Evolutionary conservation across 371 early-diverging fungal species (phyloP).

Genomic region (Parasitella parasitica): DNA sequence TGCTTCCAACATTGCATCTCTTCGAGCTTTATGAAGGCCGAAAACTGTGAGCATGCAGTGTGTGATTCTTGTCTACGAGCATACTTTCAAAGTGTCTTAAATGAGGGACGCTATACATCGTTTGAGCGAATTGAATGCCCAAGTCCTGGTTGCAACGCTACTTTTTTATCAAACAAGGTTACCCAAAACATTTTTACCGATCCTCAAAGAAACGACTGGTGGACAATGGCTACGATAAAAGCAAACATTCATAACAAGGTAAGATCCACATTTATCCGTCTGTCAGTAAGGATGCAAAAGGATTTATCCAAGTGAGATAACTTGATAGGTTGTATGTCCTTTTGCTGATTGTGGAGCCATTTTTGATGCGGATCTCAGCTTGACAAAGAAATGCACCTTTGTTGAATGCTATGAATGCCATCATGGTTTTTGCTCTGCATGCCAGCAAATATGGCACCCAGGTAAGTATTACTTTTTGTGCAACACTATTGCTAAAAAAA

Average conservation of each 20-base stretch:
- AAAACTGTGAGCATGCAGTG: not conserved
- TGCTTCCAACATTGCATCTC: not conserved
- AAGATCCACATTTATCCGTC: too few relatives aligned
- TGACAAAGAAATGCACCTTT: slow-evolving; percentile 10
- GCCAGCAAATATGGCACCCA: slow-evolving; percentile 23
- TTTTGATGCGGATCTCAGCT: slow-evolving; percentile 8
- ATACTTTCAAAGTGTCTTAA: not conserved
- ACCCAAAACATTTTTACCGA: not conserved
- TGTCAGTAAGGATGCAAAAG: too few relatives aligned
- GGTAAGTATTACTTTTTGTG: slow-evolving; percentile 11
- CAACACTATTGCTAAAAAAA: not conserved
- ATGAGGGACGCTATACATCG: not conserved
- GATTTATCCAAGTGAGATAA: too few relatives aligned
- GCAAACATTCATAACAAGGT: slow-evolving; percentile 13
- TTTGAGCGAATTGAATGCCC: slow-evolving; percentile 10
- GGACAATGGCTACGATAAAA: slow-evolving; percentile 5
- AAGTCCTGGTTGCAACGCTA: not conserved
- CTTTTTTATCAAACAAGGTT: not conserved
- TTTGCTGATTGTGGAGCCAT: slow-evolving; percentile 3
- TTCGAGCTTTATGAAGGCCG: not conserved
- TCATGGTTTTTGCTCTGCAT: slow-evolving; percentile 20
- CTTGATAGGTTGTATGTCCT: slow-evolving; percentile 23
- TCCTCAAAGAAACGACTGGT: slow-evolving; percentile 8
- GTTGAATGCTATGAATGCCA: slow-evolving; percentile 23
- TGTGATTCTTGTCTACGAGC: slow-evolving; percentile 5